A percentile compares a stretch with the other conserved stretches of the same genome.
These are phyloP conservation scores for Hirschioporus abietinus DNA, from an alignment of 768 basidiomycete species.

Conservation along the genomic window DNA sequence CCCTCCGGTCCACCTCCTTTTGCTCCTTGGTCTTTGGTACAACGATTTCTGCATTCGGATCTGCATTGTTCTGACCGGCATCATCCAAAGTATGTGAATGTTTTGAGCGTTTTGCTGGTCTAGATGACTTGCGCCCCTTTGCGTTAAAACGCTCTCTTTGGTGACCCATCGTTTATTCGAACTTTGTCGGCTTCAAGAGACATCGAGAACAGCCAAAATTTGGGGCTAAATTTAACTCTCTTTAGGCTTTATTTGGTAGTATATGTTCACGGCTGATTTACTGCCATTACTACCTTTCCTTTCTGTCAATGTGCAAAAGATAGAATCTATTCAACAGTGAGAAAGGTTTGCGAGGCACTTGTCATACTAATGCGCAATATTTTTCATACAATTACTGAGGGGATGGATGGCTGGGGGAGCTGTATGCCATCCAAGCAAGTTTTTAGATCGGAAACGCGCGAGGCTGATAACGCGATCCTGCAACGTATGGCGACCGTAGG, in stretches of 20 bases:
- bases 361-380: no score
- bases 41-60: slow-evolving; percentile 57
- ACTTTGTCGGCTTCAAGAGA: no score
- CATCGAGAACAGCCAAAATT: background rate
- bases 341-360: no score
- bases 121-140: slow-evolving; percentile 59
- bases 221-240: background rate
- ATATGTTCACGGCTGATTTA: background rate
- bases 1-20: slow-evolving; percentile 54
- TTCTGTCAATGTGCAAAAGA: no score
- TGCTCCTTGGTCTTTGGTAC: slow-evolving; percentile 54
- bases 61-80: slow-evolving; percentile 25
- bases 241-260: background rate
- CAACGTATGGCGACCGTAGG: background rate
- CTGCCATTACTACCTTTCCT: background rate
- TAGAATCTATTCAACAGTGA: no score
- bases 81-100: slow-evolving; percentile 22
- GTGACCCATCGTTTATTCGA: background rate
- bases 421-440: background rate
- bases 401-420: no score
- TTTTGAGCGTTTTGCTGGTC: slow-evolving; percentile 59
- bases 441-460: background rate
- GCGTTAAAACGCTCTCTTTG: slow-evolving; percentile 44
- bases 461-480: background rate
- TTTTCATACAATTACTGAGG: no score